These are phyloP conservation scores for Tephrocybe sp. DNA, from an alignment of 768 basidiomycete species.

Conservation along the genomic window DNA sequence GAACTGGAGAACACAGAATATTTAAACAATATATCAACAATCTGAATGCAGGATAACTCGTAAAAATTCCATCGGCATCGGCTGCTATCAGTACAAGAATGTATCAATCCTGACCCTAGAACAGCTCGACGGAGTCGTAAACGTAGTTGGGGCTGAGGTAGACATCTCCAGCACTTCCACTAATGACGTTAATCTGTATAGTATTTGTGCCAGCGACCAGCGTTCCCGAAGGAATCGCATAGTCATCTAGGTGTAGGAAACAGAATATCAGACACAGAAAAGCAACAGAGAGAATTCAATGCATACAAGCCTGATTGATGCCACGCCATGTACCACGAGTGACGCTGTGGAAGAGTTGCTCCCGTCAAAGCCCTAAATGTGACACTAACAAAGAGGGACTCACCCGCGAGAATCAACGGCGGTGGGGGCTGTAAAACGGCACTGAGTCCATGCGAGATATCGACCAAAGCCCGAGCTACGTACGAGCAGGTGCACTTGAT, in stretches of 20 bases:
- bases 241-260: slow-evolving; percentile 34
- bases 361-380: too few species aligned
- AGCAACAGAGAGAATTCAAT: not conserved
- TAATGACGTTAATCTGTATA: slow-evolving; percentile 41
- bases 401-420: slow-evolving; percentile 45
- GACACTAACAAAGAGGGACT: too few species aligned
- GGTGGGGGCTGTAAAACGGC: slow-evolving; percentile 32
- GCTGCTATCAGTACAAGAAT: too few species aligned
- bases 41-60: too few species aligned
- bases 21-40: too few species aligned
- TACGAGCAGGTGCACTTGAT: slow-evolving; percentile 38
- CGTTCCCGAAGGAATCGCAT: slow-evolving; percentile 37
- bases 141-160: slow-evolving; percentile 50
- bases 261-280: not conserved
- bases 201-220: slow-evolving; percentile 42
- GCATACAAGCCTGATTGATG: slow-evolving; percentile 42
- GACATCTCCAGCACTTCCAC: slow-evolving; percentile 42
- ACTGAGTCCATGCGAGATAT: not conserved
- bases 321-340: slow-evolving; percentile 55
- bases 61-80: too few species aligned
- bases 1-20: too few species aligned
- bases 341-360: slow-evolving; percentile 27
- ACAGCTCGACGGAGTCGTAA: slow-evolving; percentile 41
- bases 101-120: slow-evolving; percentile 23
- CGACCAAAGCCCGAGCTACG: not conserved